Base-by-base conservation (phyloP, 192 early-diverging fungal species). In the Backusella sp. region DNA sequence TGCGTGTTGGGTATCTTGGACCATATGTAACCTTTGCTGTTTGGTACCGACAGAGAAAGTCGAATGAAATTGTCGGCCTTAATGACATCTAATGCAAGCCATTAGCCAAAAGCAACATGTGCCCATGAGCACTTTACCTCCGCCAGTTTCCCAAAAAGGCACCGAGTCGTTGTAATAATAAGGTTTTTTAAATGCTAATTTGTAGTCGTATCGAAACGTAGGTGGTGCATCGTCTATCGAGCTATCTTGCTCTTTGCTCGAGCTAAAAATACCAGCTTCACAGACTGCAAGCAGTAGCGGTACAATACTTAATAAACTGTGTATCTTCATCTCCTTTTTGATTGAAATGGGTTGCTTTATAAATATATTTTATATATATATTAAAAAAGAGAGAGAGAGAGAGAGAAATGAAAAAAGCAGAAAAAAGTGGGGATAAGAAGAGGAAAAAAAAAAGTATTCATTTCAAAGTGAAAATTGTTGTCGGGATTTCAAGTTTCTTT, bases 1-100 rank as follows among this genome's bases (percentile, higher is more conserved):
- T 94, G 78, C 8, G 81, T 62, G 70, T 94, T 94, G 0, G 88
- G 82, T 0, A 76, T 68, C 3, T 72, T 76, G 4, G 89, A 79
- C 92, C 93, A 94, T 44, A 96, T 81, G 12, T 83, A 59, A 23
- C 92, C 92, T 6, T 74, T 66, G 15, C 79, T 72, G 32, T 86
- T 75, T 15, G 90, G 89, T 1, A 94, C 83, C 39, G 87, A 89
- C 0, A 89, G 82, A 9, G 91, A 84, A 30, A 95, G 78, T 5
- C 92, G 83, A 56, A 91, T 79, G 75, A 85, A 85, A 12, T 90
- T 80, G 4, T 71, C 34, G 7, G 88, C 78, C 30, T 74, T 74
- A 39, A 81, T 37, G 21, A 75, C 68, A 52, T 68, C 79, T 76
- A 67, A 39, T 28, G 28, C 28, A 39, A 11, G 9, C 0, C 9